These are phyloP conservation scores for Albifimbria verrucaria DNA, from an alignment of 2,329 filamentous ascomycete species.

Conservation along the genomic window DNA sequence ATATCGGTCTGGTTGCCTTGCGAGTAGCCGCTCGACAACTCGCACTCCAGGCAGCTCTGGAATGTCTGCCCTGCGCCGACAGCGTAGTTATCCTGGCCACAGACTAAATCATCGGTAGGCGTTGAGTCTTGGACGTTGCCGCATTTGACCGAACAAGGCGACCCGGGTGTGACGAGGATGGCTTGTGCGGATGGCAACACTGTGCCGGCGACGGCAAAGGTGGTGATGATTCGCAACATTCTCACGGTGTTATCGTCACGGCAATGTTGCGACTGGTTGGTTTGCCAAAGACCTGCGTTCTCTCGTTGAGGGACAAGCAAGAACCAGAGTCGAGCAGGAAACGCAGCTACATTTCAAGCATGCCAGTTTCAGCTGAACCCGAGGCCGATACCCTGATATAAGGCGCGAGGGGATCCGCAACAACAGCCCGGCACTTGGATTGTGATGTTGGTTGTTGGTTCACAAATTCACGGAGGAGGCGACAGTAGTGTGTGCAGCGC, in stretches of 20 bases:
- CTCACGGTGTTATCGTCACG: not conserved
- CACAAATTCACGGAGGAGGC: not conserved
- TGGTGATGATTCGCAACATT: constrained; percentile 15
- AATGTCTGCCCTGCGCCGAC: constrained; percentile 45
- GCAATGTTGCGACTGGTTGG: no score
- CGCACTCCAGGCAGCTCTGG: constrained; percentile 49
- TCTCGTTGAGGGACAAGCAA: not conserved
- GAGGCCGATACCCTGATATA: not conserved
- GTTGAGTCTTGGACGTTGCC: constrained; percentile 51
- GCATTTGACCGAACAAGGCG: constrained; percentile 48
- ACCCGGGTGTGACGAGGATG: constrained; percentile 43
- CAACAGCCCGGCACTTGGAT: not conserved
- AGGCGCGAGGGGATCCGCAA: not conserved
- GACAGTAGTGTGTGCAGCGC: not conserved
- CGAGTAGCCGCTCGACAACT: constrained; percentile 47
- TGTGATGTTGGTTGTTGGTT: not conserved
- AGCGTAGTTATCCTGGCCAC: constrained; percentile 37
- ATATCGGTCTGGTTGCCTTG: constrained; percentile 46
- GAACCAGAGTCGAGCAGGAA: not conserved
- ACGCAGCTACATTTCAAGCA: constrained; percentile 1
- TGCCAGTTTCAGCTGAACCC: not conserved
- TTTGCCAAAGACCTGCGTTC: no score
- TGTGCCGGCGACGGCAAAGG: constrained; percentile 13
- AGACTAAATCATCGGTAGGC: constrained; percentile 44
- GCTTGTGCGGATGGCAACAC: constrained; percentile 18